Evolutionary conservation across 2,329 filamentous ascomycete species (phyloP).

Genomic region (Calonectria montana): DNA sequence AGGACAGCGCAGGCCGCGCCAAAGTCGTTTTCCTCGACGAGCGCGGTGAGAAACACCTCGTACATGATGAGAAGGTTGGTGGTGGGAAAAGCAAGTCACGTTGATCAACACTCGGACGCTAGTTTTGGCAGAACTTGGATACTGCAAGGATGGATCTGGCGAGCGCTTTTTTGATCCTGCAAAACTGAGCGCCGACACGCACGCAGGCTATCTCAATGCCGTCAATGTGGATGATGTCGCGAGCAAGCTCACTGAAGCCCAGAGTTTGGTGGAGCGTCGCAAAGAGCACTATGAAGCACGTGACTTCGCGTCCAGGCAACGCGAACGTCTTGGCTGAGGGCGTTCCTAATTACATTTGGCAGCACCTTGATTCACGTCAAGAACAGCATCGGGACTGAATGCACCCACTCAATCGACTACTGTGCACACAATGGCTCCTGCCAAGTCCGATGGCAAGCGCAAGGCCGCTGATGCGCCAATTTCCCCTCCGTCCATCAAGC

Average conservation of each 20-base stretch:
- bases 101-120: slow-evolving; percentile 2
- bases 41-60: slow-evolving; percentile 68
- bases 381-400: slow-evolving; percentile 21
- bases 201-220: background rate
- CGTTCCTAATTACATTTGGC: background rate
- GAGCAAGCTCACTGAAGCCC: background rate
- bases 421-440: slow-evolving; percentile 41
- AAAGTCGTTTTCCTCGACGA: slow-evolving; percentile 63
- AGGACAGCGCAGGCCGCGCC: slow-evolving; percentile 63
- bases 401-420: slow-evolving; percentile 15
- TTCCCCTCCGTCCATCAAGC: slow-evolving; percentile 66
- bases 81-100: background rate
- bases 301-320: slow-evolving; percentile 45
- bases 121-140: slow-evolving; percentile 6
- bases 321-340: slow-evolving; percentile 26
- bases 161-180: background rate
- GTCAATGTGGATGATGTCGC: background rate
- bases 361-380: background rate
- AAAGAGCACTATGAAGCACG: slow-evolving; percentile 34
- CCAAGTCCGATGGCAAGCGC: slow-evolving; percentile 45
- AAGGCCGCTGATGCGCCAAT: slow-evolving; percentile 55
- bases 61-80: slow-evolving; percentile 56
- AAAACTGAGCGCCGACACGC: background rate
- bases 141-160: background rate
- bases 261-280: slow-evolving; percentile 16